Conservation (phyloP, 2,329 filamentous ascomycete genomes). For the Didymella segeticola region DNA sequence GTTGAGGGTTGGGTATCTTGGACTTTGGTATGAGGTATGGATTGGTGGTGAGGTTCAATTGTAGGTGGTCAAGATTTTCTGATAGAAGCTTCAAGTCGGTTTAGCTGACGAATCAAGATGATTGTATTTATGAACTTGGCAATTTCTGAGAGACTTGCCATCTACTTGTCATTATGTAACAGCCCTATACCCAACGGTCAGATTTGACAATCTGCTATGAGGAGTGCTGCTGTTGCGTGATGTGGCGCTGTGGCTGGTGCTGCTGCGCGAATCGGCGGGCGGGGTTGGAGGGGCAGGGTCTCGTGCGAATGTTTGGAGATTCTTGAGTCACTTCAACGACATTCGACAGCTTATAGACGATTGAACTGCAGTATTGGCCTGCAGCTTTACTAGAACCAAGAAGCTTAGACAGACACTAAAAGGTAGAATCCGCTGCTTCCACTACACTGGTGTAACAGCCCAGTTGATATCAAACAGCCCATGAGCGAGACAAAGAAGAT, state of each 20-base stretch:
- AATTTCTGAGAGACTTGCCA: no score
- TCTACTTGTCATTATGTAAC: no score
- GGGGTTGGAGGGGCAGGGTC: slow-evolving; percentile 35
- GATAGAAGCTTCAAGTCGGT: background rate
- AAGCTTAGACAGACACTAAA: background rate
- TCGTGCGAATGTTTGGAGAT: slow-evolving; percentile 21
- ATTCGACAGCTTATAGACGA: background rate
- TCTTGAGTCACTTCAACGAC: slow-evolving; percentile 34
- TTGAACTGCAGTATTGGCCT: slow-evolving; percentile 3
- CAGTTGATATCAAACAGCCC: slow-evolving; percentile 10
- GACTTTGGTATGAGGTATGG: no score
- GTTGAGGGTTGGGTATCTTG: no score
- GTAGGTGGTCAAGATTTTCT: slow-evolving; percentile 5
- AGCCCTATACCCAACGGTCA: background rate
- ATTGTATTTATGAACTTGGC: no score
- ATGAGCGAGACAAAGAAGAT: slow-evolving; percentile 49
- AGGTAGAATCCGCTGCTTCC: background rate
- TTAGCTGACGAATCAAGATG: slow-evolving; percentile 14
- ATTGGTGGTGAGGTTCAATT: no score
- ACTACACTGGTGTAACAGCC: background rate
- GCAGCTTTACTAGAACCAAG: background rate
- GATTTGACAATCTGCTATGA: no score
- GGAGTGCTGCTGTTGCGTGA: slow-evolving; percentile 3
- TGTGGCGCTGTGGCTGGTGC: slow-evolving; percentile 21
- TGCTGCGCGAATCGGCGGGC: slow-evolving; percentile 17